Conservation (phyloP, 805 yeast species). For the Candida andamanensis region DNA sequence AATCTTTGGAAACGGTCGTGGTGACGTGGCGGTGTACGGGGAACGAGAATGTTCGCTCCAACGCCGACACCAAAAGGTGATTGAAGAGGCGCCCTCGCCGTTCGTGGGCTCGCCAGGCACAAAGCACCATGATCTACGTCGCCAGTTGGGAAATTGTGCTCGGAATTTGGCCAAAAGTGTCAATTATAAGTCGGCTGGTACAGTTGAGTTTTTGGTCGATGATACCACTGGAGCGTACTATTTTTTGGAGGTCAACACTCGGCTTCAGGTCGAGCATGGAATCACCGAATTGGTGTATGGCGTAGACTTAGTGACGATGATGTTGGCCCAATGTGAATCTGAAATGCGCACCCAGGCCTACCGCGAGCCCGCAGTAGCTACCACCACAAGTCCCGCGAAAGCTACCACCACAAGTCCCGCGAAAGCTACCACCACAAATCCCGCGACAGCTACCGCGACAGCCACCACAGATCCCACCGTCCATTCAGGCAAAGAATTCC, state of each 20-base stretch:
- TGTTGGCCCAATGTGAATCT: constrained; percentile 86
- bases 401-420: neutral
- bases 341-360: constrained; percentile 45
- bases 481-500: no score
- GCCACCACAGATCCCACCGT: no score
- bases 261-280: constrained; percentile 96
- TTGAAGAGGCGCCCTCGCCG: constrained; percentile 97
- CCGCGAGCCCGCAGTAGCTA: neutral
- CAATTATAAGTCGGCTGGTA: constrained; percentile 93
- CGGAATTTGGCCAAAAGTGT: constrained; percentile 73
- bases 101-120: constrained; percentile 37
- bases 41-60: constrained; percentile 96
- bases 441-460: neutral
- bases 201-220: constrained; percentile 91
- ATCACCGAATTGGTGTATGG: constrained; percentile 93
- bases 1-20: constrained; percentile 91
- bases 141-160: constrained; percentile 71
- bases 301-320: constrained; percentile 91
- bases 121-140: constrained; percentile 65
- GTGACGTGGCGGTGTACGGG: constrained; percentile 87
- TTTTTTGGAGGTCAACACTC: constrained; percentile 90
- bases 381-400: neutral
- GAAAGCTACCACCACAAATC: neutral
- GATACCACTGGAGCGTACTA: constrained; percentile 79
- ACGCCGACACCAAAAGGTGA: constrained; percentile 90